phyloP scores from a whole-genome alignment of 352 stramenopile genomes.

The Phytophthora nicotianae region DNA sequence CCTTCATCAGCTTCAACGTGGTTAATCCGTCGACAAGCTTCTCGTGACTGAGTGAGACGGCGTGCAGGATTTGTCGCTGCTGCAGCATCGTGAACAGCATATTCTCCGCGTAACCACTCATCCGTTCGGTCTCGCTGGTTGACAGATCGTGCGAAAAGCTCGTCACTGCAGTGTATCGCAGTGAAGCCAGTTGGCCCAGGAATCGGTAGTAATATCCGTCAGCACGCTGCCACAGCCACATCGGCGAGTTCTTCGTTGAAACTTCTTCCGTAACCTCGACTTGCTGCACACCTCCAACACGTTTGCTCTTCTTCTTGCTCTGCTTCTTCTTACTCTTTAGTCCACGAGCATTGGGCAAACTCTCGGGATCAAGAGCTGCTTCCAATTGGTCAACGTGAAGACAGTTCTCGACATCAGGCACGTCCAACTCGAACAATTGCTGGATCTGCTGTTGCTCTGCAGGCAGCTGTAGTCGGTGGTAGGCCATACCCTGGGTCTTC shows the following conservation, averaged over 20 bases:
- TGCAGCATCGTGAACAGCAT: constrained; percentile 90
- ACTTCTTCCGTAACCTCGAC: constrained; percentile 14
- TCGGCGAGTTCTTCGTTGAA: constrained; percentile 58
- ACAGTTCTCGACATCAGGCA: constrained; percentile 84
- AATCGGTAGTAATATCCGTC: constrained; percentile 92
- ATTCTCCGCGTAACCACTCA: constrained; percentile 91
- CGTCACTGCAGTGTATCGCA: constrained; percentile 81
- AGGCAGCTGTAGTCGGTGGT: constrained; percentile 78
- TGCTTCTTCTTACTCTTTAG: constrained; percentile 40
- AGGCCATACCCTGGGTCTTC: constrained; percentile 82
- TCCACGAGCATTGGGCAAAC: constrained; percentile 8
- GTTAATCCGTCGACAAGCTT: constrained; percentile 60
- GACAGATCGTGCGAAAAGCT: constrained; percentile 90
- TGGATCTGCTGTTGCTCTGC: constrained; percentile 80
- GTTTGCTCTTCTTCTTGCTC: constrained; percentile 31
- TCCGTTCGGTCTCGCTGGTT: constrained; percentile 79
- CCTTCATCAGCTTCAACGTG: constrained; percentile 55
- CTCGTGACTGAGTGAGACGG: constrained; percentile 73
- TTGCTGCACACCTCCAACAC: constrained; percentile 13
- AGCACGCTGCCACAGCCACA: constrained; percentile 85
- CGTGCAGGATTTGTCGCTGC: constrained; percentile 82
- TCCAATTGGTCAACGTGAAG: constrained; percentile 75
- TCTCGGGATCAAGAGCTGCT: constrained; percentile 40
- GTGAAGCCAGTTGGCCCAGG: constrained; percentile 70
- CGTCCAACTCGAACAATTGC: constrained; percentile 83